phyloP scores from a whole-genome alignment of 257 asterid species.

The Forsythia suspensa region DNA sequence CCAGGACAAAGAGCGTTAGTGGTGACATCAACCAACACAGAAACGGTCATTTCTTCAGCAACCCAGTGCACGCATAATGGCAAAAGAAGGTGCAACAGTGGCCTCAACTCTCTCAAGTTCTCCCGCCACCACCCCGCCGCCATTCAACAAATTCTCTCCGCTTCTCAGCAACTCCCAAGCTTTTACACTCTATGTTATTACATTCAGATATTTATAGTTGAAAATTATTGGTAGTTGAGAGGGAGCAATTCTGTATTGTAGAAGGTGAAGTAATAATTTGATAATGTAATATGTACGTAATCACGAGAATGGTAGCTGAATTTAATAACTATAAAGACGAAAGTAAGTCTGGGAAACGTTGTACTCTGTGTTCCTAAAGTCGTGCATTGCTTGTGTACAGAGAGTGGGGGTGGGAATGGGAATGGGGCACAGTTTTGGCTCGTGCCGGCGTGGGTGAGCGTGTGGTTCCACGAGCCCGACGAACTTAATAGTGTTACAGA shows the following conservation, averaged over 20 bases:
- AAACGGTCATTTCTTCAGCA: conserved; percentile 88
- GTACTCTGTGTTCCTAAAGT: conserved; percentile 10
- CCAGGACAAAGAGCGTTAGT: conserved; percentile 84
- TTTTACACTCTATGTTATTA: not conserved
- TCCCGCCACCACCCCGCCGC: conserved; percentile 35
- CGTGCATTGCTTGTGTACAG: conserved; percentile 2
- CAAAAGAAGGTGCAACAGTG: conserved; percentile 60
- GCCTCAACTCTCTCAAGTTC: conserved; percentile 48
- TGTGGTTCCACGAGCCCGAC: conserved; percentile 21
- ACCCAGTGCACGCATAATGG: conserved; percentile 84
- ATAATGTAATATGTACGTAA: not conserved
- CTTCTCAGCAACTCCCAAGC: not conserved
- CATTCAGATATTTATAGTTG: not conserved
- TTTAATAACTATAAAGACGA: not conserved
- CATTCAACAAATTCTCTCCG: not conserved
- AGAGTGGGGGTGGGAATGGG: not conserved
- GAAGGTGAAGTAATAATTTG: not conserved
- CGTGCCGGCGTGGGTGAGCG: conserved; percentile 33
- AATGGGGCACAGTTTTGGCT: conserved; percentile 26
- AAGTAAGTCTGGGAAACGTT: not conserved
- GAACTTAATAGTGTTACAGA: not conserved
- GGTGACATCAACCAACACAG: conserved; percentile 88
- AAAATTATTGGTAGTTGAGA: conserved; percentile 11
- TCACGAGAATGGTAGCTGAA: not conserved
- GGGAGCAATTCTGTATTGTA: not conserved